Conservation (phyloP, 352 stramenopile species). For the Chrysophaeum taylorii region DNA sequence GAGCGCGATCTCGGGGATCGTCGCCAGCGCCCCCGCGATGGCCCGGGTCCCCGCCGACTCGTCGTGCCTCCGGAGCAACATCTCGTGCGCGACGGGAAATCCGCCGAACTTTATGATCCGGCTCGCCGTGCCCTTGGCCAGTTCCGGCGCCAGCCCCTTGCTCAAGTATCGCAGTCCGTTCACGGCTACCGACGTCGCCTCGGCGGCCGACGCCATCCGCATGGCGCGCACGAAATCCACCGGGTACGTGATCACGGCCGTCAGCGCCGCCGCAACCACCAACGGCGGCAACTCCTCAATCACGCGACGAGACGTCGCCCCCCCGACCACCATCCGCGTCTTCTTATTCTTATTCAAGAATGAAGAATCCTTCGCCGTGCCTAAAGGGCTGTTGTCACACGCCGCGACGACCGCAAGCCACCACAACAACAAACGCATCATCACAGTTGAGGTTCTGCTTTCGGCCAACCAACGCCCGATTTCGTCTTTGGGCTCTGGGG, state of each 20-base stretch:
- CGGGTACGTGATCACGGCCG: constrained; percentile 25
- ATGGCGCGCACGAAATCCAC: constrained; percentile 26
- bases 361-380: no score
- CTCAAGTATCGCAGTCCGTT: constrained; percentile 19
- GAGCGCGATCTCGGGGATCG: constrained; percentile 25
- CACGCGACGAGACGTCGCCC: no score
- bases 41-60: constrained; percentile 9
- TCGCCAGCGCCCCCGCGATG: constrained; percentile 21
- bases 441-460: no score
- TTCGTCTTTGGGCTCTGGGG: no score
- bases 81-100: constrained; percentile 21
- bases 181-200: constrained; percentile 13
- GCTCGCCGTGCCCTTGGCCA: constrained; percentile 23
- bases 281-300: background rate
- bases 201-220: constrained; percentile 23
- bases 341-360: no score
- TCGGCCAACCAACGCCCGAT: no score
- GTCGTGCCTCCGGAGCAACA: constrained; percentile 10
- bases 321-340: no score
- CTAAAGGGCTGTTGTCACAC: no score
- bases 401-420: no score
- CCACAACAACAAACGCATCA: no score
- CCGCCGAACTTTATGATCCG: constrained; percentile 29
- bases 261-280: background rate
- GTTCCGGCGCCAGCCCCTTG: constrained; percentile 23